Percentiles rank a stretch among this genome's conserved stretches.
Evolutionary conservation across 2,329 filamentous ascomycete species (phyloP).

Genomic region (Onygenales sp.): DNA sequence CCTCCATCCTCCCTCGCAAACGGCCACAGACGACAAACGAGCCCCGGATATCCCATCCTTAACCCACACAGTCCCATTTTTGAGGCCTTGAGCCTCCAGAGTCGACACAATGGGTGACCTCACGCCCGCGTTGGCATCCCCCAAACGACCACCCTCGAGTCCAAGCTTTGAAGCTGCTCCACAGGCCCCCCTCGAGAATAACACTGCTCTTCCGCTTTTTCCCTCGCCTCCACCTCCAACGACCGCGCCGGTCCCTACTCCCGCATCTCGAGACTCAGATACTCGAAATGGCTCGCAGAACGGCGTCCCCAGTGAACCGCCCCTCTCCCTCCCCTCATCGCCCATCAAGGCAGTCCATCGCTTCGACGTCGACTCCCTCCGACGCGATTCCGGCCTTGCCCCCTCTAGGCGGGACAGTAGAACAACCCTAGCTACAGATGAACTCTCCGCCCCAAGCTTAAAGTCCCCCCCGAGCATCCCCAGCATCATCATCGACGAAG

Average conservation of each 20-base stretch:
- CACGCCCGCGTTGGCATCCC: not conserved
- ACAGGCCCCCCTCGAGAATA: not conserved
- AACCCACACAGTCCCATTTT: not conserved
- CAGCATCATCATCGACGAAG: conserved; percentile 32
- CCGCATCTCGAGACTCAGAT: conserved; percentile 1
- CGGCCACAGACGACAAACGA: not conserved
- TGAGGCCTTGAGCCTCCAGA: not conserved
- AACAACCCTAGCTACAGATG: conserved; percentile 8
- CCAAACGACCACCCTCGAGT: not conserved
- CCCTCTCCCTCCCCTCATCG: not conserved
- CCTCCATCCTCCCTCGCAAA: not conserved
- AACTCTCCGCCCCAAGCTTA: conserved; percentile 17
- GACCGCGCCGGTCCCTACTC: not conserved
- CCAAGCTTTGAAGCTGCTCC: not conserved
- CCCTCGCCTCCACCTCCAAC: not conserved
- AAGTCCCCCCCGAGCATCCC: conserved; percentile 28
- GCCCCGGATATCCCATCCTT: not conserved
- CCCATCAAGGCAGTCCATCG: not conserved
- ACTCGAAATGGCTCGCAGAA: not conserved
- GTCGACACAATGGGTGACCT: not conserved
- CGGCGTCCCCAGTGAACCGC: not conserved
- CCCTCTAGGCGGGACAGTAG: conserved; percentile 1
- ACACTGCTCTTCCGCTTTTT: not conserved
- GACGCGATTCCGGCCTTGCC: not conserved
- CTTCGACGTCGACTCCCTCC: not conserved